Evolutionary conservation across 2,329 filamentous ascomycete species (phyloP), one percentile per base, ranked within the genome.

Genomic region (Orbilia quercus): DNA sequence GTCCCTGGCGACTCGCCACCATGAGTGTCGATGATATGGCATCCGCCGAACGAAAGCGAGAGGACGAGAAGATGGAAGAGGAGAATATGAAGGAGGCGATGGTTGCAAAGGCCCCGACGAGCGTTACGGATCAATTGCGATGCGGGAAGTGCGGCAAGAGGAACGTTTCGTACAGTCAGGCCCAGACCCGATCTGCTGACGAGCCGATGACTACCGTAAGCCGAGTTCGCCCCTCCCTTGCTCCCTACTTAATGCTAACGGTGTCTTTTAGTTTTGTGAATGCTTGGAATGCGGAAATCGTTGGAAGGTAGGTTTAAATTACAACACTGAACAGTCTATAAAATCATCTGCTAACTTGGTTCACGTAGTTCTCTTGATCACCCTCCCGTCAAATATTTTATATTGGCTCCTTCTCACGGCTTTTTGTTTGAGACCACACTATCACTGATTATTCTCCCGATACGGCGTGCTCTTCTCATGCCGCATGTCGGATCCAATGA

Each of bases 41-140:
- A 83, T 95, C 91, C 51, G 89, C 89, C 54, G 89, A 95, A 81
- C 90, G 91, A 81, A 88, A 89, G 74, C 88, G 87, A 78, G 87
- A 89, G 79, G 92, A 97, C 77, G 83, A 86, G 77, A 88, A 88
- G 80, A 85, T 96, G 55, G 86, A 92, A 80, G 88, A 91, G 82
- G 92, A 97, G 82, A 99, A 99, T 82, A 93, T 98, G 91, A 92
- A 92, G 84, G 92, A 94, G 82, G 92, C 95, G 0, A 96, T 98
- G 88, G 93, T 96, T 9, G 91, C 94, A 66, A 90, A 93, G 84
- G 90, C 88, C 16, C 90, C 96, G 82, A 95, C 92, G 85, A 93
- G 90, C 80, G 92, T 97, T 82, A 92, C 89, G 80, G 90, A 90
- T 80, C 91, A 89, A 66, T 85, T 98, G 79, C 89, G 91, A 82